Conservation (phyloP, 2,329 filamentous ascomycete species). For the Beauveria scarabaeidicola region DNA sequence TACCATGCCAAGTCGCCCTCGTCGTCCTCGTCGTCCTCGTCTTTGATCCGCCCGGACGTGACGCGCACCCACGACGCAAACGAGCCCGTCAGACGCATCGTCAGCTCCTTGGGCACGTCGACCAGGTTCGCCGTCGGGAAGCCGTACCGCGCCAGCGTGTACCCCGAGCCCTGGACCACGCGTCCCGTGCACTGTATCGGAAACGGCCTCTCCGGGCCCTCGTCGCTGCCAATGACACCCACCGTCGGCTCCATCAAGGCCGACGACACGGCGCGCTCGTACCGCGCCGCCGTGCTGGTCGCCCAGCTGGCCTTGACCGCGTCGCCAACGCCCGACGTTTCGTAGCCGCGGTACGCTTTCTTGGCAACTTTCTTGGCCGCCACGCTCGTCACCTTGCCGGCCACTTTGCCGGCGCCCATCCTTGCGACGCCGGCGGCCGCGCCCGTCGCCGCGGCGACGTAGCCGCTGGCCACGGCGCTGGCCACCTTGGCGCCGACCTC, state of each 20-base stretch:
- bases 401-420: constrained; percentile 20
- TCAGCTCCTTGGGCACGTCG: constrained; percentile 43
- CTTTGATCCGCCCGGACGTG: constrained; percentile 16
- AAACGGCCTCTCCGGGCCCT: constrained; percentile 44
- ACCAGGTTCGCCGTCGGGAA: constrained; percentile 47
- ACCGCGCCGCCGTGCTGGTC: constrained; percentile 30
- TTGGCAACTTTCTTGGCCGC: constrained; percentile 31
- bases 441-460: constrained; percentile 28
- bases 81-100: constrained; percentile 47
- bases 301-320: constrained; percentile 23
- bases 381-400: constrained; percentile 26
- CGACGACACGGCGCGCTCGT: constrained; percentile 26
- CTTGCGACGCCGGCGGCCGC: constrained; percentile 22
- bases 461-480: constrained; percentile 39
- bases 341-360: constrained; percentile 29
- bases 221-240: constrained; percentile 37
- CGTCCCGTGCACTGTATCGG: constrained; percentile 43
- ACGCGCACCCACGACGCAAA: constrained; percentile 57
- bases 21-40: constrained; percentile 9
- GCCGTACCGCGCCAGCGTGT: constrained; percentile 31
- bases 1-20: constrained; percentile 40
- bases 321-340: constrained; percentile 19
- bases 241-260: constrained; percentile 25
- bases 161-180: constrained; percentile 36
- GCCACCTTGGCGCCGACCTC: constrained; percentile 55